A percentile compares a stretch with the other conserved stretches of the same genome.
Conservation (phyloP, 2,329 filamentous ascomycete genomes). For the Verticillium zaregamsianum region DNA sequence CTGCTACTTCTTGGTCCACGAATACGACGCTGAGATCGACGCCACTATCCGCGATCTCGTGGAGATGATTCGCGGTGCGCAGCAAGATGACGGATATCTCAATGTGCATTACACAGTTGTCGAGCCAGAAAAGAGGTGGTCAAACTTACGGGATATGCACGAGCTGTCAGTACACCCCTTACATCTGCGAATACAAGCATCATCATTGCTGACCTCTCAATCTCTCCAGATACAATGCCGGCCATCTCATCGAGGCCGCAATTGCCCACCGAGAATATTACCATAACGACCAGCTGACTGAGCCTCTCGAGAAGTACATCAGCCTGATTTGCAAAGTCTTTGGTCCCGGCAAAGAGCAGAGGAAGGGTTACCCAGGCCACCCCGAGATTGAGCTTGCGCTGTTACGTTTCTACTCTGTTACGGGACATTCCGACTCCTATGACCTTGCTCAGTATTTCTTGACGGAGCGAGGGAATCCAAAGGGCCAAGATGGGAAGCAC, state of each 20-base stretch:
- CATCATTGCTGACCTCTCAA: too few species aligned
- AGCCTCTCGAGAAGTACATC: too few species aligned
- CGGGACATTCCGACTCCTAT: slow-evolving; percentile 28
- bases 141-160: slow-evolving; percentile 58
- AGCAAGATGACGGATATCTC: slow-evolving; percentile 57
- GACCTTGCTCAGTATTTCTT: slow-evolving; percentile 53
- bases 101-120: slow-evolving; percentile 61
- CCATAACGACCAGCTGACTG: too few species aligned
- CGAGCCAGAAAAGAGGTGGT: slow-evolving; percentile 49
- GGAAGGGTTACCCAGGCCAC: slow-evolving; percentile 58
- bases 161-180: slow-evolving; percentile 53
- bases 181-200: slow-evolving; percentile 18
- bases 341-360: slow-evolving; percentile 42
- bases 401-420: slow-evolving; percentile 27
- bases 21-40: slow-evolving; percentile 41
- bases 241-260: too few species aligned
- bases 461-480: slow-evolving; percentile 47
- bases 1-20: slow-evolving; percentile 47
- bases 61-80: slow-evolving; percentile 50
- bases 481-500: slow-evolving; percentile 41
- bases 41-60: slow-evolving; percentile 51
- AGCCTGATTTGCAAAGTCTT: slow-evolving; percentile 38
- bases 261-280: too few species aligned
- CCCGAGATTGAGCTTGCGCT: slow-evolving; percentile 48
- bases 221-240: too few species aligned